Percentiles rank a stretch among this genome's conserved stretches.
Conservation (phyloP, 176 grass and related monocot genomes). For the Carex cristatella region DNA sequence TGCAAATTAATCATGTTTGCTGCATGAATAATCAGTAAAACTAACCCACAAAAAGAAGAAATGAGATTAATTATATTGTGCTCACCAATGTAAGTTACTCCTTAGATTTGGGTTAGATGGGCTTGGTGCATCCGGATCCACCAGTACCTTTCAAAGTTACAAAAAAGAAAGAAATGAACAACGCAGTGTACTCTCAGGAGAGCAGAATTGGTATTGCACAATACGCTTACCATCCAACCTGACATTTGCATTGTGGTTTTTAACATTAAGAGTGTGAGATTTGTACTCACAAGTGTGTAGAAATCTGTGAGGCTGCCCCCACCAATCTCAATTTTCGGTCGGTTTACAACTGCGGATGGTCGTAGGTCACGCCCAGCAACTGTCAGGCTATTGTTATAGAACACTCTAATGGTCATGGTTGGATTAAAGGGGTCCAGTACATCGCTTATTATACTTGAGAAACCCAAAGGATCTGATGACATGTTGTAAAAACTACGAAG, state of each 20-base stretch:
- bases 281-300: conserved; percentile 62
- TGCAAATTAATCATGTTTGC: neutral
- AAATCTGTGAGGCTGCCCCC: conserved; percentile 44
- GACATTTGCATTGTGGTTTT: neutral
- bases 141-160: conserved; percentile 38
- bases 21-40: neutral
- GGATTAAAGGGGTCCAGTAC: conserved; percentile 52
- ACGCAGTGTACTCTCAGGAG: neutral
- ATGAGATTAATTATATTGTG: neutral
- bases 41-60: conserved; percentile 11
- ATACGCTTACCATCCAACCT: neutral
- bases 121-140: conserved; percentile 80
- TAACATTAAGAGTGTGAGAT: neutral
- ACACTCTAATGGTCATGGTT: conserved; percentile 40
- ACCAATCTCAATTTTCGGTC: conserved; percentile 43
- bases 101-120: conserved; percentile 60
- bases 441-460: conserved; percentile 42
- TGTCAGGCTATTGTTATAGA: conserved; percentile 47
- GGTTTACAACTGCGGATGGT: conserved; percentile 43
- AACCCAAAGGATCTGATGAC: conserved; percentile 30
- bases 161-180: neutral
- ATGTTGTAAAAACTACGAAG: neutral
- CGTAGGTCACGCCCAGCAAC: conserved; percentile 42
- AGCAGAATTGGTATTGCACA: neutral
- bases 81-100: conserved; percentile 87